phyloP scores from a whole-genome alignment of 257 asterid genomes.

The Nicotiana sylvestris region DNA sequence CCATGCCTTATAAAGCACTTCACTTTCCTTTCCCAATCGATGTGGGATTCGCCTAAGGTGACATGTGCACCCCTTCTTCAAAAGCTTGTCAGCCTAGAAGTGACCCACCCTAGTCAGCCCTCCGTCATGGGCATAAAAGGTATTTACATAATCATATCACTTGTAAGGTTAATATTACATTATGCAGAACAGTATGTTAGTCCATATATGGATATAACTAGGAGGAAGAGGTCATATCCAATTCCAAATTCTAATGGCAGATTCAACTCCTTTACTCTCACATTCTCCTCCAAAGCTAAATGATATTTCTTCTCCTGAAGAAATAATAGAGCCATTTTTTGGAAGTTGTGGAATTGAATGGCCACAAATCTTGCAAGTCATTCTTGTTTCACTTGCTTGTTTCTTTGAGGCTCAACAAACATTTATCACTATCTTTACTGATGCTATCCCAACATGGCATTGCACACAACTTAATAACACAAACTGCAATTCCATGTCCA shows the following conservation, averaged over 20 bases:
- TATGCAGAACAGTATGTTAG: neutral
- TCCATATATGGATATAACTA: neutral
- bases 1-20: too few relatives aligned
- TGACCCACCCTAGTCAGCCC: too few relatives aligned
- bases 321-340: conserved; percentile 16
- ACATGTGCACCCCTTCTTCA: too few relatives aligned
- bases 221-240: neutral
- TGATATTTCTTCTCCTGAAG: conserved; percentile 11
- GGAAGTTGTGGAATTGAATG: conserved; percentile 14
- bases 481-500: conserved; percentile 10
- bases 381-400: conserved; percentile 32
- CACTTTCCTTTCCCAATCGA: too few relatives aligned
- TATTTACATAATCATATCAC: too few relatives aligned
- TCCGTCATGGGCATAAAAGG: too few relatives aligned
- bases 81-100: too few relatives aligned
- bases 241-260: conserved; percentile 11
- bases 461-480: conserved; percentile 15
- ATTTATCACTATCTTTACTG: conserved; percentile 42
- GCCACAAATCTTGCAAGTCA: conserved; percentile 32
- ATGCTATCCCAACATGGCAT: conserved; percentile 41
- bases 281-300: neutral
- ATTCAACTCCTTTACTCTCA: conserved; percentile 25
- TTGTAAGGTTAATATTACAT: too few relatives aligned
- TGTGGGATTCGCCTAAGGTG: too few relatives aligned
- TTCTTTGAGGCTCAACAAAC: conserved; percentile 54